Evolutionary conservation across 495 filamentous ascomycete species (phyloP), one percentile per base, ranked within the genome.

Genomic region (Penicillium samsonianum): DNA sequence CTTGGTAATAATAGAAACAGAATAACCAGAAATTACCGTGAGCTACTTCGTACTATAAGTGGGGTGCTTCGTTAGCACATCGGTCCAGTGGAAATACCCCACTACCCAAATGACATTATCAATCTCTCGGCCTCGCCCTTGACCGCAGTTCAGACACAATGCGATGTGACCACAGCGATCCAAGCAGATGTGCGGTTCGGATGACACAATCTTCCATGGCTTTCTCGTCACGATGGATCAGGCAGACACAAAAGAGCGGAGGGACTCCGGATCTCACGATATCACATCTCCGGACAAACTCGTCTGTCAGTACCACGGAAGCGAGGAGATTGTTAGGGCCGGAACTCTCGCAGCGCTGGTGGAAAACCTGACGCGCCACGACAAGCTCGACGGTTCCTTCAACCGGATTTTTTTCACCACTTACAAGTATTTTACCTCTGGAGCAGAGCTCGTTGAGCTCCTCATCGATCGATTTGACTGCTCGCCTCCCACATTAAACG

Each of bases 381-480:
- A 97, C 77, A 89, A 87, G 61, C 82, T 95, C 2, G 93, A 97
- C 60, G 84, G 87, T 5, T 82, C 77, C 49, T 96, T 96, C 73
- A 96, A 95, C 75, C 90, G 89, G 60, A 96, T 90, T 10, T 97
- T 97, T 78, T 82, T 97, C 9, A 80, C 93, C 19, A 96, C 92
- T 0, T 96, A 96, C 67, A 81, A 84, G 43, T 96, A 92, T 4
- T 97, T 96, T 66, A 94, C 90, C 0, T 84, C 84, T 6, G 90
- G 90, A 8, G 69, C 82, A 5, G 92, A 94, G 68, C 79, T 97
- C 6, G 91, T 96, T 67, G 88, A 92, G 64, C 80, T 90, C 67
- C 79, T 97, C 1, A 87, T 93, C 8, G 82, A 86, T 63, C 81
- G 92, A 49, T 96, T 93, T 73, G 86, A 82, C 58, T 87, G 90